Percentiles rank a stretch among this genome's conserved stretches.
Evolutionary conservation across 176 grass and related monocot species (phyloP).

Genomic region (Themeda triandra): DNA sequence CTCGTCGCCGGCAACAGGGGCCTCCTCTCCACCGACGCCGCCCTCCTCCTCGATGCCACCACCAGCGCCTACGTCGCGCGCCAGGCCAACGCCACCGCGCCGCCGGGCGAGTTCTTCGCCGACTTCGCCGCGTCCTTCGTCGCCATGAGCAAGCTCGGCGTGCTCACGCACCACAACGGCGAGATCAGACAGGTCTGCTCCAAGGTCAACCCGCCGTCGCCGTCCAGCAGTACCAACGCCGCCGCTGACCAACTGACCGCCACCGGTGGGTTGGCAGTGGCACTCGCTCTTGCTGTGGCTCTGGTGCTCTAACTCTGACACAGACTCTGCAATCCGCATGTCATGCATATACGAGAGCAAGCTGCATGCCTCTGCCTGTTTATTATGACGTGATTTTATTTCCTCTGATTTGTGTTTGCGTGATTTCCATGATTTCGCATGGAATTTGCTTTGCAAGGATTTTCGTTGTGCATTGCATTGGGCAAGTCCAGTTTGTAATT

Average conservation of each 20-base stretch:
- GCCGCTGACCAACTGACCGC: neutral
- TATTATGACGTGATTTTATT: no score
- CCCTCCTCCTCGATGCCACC: slow-evolving; percentile 23
- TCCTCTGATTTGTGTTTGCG: no score
- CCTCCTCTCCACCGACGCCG: slow-evolving; percentile 44
- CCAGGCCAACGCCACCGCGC: slow-evolving; percentile 33
- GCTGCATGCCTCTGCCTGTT: no score
- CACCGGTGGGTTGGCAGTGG: neutral
- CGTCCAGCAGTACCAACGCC: neutral
- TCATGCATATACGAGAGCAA: no score
- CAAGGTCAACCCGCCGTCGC: slow-evolving; percentile 29
- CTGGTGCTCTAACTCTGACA: neutral
- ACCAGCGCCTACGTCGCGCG: slow-evolving; percentile 37
- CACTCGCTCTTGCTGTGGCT: neutral
- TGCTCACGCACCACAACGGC: slow-evolving; percentile 28
- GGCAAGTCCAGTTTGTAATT: no score
- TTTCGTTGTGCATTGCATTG: no score
- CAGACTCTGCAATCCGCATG: neutral
- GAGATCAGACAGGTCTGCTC: slow-evolving; percentile 48
- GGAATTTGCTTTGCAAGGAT: no score
- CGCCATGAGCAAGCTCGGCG: slow-evolving; percentile 22
- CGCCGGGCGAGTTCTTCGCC: slow-evolving; percentile 24
- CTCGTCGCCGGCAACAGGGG: slow-evolving; percentile 19
- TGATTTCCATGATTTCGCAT: no score
- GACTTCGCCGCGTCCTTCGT: slow-evolving; percentile 42